Conservation (phyloP, 176 grass and related monocot genomes). For the Puccinellia tenuiflora region DNA sequence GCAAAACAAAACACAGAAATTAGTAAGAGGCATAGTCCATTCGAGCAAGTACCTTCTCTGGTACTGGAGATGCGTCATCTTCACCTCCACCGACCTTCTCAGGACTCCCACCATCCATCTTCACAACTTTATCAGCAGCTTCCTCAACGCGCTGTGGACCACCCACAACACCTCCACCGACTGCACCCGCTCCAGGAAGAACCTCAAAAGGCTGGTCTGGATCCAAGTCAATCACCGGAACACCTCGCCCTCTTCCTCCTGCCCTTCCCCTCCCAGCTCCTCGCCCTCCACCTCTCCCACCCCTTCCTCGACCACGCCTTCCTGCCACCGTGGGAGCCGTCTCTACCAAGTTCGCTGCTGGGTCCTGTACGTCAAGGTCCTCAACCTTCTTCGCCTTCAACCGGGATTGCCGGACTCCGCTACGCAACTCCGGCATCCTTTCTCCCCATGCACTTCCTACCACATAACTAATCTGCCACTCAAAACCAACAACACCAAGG, state of each 20-base stretch:
- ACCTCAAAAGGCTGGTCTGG: conserved; percentile 67
- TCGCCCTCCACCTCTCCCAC: conserved; percentile 61
- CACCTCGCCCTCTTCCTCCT: conserved; percentile 56
- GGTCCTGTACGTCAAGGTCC: conserved; percentile 43
- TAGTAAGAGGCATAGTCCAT: not conserved
- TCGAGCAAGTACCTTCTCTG: conserved; percentile 58
- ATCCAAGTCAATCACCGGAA: conserved; percentile 74
- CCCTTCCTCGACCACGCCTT: conserved; percentile 65
- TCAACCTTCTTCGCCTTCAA: conserved; percentile 67
- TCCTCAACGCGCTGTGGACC: conserved; percentile 22
- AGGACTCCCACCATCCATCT: conserved; percentile 83
- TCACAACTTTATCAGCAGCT: conserved; percentile 42
- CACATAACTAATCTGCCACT: conserved; percentile 34
- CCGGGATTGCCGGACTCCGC: conserved; percentile 82
- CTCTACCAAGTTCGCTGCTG: conserved; percentile 47
- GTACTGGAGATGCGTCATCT: conserved; percentile 80
- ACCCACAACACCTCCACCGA: conserved; percentile 33
- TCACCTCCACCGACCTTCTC: conserved; percentile 66
- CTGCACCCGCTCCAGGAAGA: conserved; percentile 49
- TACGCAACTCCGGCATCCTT: conserved; percentile 98
- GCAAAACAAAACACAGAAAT: conserved; percentile 3
- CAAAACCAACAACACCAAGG: not conserved
- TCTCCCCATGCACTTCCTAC: conserved; percentile 85
- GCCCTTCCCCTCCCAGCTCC: conserved; percentile 53
- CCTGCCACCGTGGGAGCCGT: conserved; percentile 50